Base-by-base conservation (phyloP, 176 grass and related monocot species). In the Zoysia pacifica region DNA sequence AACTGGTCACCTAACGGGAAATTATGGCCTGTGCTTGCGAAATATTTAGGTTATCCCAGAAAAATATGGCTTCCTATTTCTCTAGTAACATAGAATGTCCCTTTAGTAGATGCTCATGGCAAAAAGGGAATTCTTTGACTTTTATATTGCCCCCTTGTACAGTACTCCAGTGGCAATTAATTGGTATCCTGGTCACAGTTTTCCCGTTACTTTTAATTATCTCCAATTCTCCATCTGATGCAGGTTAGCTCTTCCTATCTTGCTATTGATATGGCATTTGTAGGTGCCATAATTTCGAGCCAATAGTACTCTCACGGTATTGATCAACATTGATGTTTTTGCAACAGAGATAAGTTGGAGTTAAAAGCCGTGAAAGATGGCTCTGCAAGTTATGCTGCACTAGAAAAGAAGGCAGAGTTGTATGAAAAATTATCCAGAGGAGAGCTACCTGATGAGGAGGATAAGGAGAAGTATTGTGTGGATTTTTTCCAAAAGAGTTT, bases 401-500 rank as follows among this genome's bases (percentile, higher is more conserved):
- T 95, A 76, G 92, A 99, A 79, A 95, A 91, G 77, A 99, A 99
- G 76, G 92, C 88, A 7, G 88, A 92, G 55, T 39, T 99, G 46
- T 99, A 98, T 87, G 90, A 93, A 49, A 95, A 95, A 85, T 70
- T 99, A 63, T 62, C 86, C n/a, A 91, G 81, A 86, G 92, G 96
- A 0, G 81, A 89, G 64, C 72, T 99, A 50, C 82, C 96, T 72
- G 88, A 95, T 79, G 96, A 99, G 84, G 92, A 99, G 78, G 96
- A 99, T 7, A 89, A 76, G 20, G 96, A 99, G 84, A 95, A 91
- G 69, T 99, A 95, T 77, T 99, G 96, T 69, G 92, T 99, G 6
- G 96, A 99, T 84, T 99, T 99, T 73, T 99, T 99, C 88, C 84
- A 82, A 50, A 98, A 98, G 83, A 82, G 58, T 84, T 83, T 86